Evolutionary conservation across 2,329 filamentous ascomycete species (phyloP).

Genomic region (Phialophora expanda): DNA sequence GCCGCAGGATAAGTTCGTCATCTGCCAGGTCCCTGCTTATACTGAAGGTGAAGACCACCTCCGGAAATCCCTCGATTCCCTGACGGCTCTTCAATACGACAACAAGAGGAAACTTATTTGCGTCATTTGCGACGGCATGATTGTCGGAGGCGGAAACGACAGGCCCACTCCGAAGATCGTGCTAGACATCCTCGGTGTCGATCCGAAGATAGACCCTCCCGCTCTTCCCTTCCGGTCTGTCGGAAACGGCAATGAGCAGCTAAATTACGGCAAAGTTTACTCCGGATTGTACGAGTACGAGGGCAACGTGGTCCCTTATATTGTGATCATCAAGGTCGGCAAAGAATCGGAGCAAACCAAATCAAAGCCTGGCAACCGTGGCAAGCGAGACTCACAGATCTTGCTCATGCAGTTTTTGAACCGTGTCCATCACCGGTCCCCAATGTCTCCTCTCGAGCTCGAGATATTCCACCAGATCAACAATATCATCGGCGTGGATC

Average conservation of each 20-base stretch:
- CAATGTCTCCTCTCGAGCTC: slow-evolving; percentile 94
- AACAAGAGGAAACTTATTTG: slow-evolving; percentile 98
- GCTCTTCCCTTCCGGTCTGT: slow-evolving; percentile 94
- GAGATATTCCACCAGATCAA: slow-evolving; percentile 99
- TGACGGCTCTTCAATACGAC: slow-evolving; percentile 93
- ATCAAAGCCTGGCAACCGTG: slow-evolving; percentile 93
- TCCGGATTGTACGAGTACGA: slow-evolving; percentile 97
- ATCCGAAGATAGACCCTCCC: slow-evolving; percentile 93
- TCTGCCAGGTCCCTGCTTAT: slow-evolving; percentile 96
- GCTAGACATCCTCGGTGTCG: slow-evolving; percentile 93
- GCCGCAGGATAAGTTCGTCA: slow-evolving; percentile 97
- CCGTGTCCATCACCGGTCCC: slow-evolving; percentile 88
- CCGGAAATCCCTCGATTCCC: slow-evolving; percentile 87
- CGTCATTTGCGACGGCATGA: slow-evolving; percentile 96
- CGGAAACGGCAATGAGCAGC: slow-evolving; percentile 83
- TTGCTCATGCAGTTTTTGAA: slow-evolving; percentile 97
- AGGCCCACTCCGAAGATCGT: slow-evolving; percentile 97
- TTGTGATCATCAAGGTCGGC: slow-evolving; percentile 95
- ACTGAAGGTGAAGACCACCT: slow-evolving; percentile 97
- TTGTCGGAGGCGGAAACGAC: slow-evolving; percentile 94
- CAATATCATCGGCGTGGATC: slow-evolving; percentile 98
- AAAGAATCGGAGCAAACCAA: slow-evolving; percentile 93
- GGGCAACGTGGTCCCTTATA: slow-evolving; percentile 94
- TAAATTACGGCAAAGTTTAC: slow-evolving; percentile 98
- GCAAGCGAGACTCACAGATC: slow-evolving; percentile 97